Percentiles rank a stretch among this genome's conserved stretches.
phyloP scores from a whole-genome alignment of 73 alveolate species.

The Paramecium sonneborni region DNA sequence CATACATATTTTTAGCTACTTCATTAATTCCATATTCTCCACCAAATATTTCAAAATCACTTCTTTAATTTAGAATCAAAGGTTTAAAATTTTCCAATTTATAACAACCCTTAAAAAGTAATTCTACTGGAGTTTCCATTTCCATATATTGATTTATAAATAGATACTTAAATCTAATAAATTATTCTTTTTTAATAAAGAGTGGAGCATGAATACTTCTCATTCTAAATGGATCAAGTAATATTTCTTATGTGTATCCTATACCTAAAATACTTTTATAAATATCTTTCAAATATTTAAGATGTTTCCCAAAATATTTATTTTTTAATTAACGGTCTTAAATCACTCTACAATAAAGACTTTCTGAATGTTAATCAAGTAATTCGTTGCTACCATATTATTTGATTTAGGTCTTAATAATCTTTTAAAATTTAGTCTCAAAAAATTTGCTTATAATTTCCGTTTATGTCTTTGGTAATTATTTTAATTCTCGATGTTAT shows the following conservation, averaged over 20 bases:
- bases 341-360: neutral
- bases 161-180: neutral
- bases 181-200: neutral
- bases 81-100: constrained; percentile 39
- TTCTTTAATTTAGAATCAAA: neutral
- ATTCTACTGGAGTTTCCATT: constrained; percentile 49
- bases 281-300: neutral
- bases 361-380: constrained; percentile 10
- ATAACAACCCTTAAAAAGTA: constrained; percentile 28
- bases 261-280: constrained; percentile 23
- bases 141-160: constrained; percentile 28
- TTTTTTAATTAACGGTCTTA: neutral
- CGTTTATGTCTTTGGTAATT: constrained; percentile 10
- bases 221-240: constrained; percentile 32
- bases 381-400: neutral
- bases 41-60: constrained; percentile 35
- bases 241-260: neutral
- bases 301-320: neutral
- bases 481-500: neutral
- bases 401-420: neutral
- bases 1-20: constrained; percentile 32
- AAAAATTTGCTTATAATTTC: constrained; percentile 11
- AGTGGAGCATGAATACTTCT: constrained; percentile 43
- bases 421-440: constrained; percentile 38
- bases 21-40: constrained; percentile 8